Evolutionary conservation across 148 eudicot species (phyloP).

Genomic region (Limonium bicolor): DNA sequence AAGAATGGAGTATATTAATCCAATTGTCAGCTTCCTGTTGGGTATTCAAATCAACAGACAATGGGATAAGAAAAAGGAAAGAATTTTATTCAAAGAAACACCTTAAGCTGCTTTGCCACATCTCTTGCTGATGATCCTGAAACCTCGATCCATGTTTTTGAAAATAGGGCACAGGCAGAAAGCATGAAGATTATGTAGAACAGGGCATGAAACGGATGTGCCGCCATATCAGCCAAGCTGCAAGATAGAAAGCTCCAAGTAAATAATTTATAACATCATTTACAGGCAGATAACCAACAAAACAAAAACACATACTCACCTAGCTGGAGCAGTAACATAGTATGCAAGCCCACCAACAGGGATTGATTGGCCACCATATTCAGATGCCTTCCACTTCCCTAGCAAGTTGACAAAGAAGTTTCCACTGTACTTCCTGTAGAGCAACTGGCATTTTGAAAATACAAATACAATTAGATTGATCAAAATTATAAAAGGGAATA

Average conservation of each 20-base stretch:
- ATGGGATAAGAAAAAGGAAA: no score
- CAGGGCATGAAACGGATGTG: constrained; percentile 59
- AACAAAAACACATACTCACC: constrained; percentile 12
- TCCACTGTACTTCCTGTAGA: constrained; percentile 42
- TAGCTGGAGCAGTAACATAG: constrained; percentile 51
- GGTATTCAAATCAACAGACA: no score
- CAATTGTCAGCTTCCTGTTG: no score
- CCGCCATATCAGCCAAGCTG: constrained; percentile 49
- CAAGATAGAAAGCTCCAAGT: background rate
- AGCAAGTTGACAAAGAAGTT: constrained; percentile 39
- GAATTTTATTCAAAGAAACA: background rate
- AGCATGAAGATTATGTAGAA: constrained; percentile 53
- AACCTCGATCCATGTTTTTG: constrained; percentile 64
- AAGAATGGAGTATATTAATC: no score
- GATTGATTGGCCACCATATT: constrained; percentile 36
- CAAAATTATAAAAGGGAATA: background rate
- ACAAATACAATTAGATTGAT: background rate
- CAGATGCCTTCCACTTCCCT: constrained; percentile 58
- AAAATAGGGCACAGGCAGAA: constrained; percentile 56
- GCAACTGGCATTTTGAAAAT: no score
- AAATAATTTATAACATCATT: background rate
- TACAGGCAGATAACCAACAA: background rate
- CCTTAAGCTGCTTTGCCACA: constrained; percentile 69
- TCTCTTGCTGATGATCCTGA: constrained; percentile 68
- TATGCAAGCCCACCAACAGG: constrained; percentile 79